A percentile compares a stretch with the other conserved stretches of the same genome.
Conservation (phyloP, 2,329 filamentous ascomycete species). For the Neofusicoccum sp. region DNA sequence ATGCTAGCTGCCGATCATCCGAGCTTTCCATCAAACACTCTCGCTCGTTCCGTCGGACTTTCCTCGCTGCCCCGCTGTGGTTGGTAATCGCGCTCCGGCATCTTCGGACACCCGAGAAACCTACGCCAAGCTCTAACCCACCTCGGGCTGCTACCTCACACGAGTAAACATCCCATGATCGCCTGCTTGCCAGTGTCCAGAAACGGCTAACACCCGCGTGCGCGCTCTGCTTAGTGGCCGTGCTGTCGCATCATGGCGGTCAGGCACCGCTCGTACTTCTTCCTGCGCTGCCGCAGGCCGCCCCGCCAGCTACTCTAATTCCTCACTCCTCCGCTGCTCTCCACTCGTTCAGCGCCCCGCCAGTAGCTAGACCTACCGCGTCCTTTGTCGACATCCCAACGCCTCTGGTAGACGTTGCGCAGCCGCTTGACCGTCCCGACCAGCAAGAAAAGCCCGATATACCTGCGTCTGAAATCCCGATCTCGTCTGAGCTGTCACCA, state of each 20-base stretch:
- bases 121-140: slow-evolving; percentile 3
- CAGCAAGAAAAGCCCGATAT: not conserved
- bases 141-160: slow-evolving; percentile 1
- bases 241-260: slow-evolving; percentile 14
- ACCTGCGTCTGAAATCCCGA: not conserved
- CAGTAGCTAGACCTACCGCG: slow-evolving; percentile 10
- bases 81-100: slow-evolving; percentile 9
- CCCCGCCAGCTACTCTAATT: not conserved
- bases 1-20: slow-evolving; percentile 16
- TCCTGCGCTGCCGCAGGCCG: not conserved
- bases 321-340: slow-evolving; percentile 9
- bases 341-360: not conserved
- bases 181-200: not conserved
- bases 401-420: slow-evolving; percentile 19
- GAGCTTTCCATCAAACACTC: not conserved
- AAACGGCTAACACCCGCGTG: slow-evolving; percentile 10
- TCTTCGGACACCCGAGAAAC: slow-evolving; percentile 3
- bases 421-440: not conserved
- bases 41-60: not conserved
- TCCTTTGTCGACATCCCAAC: slow-evolving; percentile 16
- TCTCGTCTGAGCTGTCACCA: slow-evolving; percentile 19
- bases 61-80: not conserved
- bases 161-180: slow-evolving; percentile 13
- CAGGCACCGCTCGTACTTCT: slow-evolving; percentile 20
- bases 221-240: slow-evolving; percentile 8